Conservation (phyloP, 2,329 filamentous ascomycete genomes). For the Didymella sp. region DNA sequence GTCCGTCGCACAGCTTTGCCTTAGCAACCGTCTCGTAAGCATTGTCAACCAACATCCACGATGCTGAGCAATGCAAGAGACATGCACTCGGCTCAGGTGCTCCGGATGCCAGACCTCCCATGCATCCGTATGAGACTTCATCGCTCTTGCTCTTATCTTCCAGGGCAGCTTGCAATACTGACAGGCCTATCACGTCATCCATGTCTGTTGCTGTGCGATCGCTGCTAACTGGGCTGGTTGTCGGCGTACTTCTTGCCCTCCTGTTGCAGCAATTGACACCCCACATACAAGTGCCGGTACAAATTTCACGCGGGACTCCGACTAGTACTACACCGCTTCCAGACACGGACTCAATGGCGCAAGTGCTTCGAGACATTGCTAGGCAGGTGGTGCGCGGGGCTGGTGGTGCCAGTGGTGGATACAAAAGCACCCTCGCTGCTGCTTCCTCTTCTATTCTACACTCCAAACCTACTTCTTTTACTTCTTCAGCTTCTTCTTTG, state of each 20-base stretch:
- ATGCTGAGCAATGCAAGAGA: conserved; percentile 9
- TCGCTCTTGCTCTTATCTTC: conserved; percentile 2
- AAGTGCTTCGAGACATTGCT: conserved; percentile 47
- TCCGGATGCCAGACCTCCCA: neutral
- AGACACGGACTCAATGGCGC: conserved; percentile 35
- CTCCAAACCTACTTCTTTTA: conserved; percentile 9
- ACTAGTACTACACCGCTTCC: conserved; percentile 20
- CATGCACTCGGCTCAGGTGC: neutral
- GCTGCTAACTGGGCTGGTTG: conserved; percentile 33
- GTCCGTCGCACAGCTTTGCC: conserved; percentile 6
- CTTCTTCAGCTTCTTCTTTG: conserved; percentile 18
- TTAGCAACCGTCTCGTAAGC: conserved; percentile 16
- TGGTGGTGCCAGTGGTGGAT: conserved; percentile 23
- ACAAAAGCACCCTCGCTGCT: conserved; percentile 30
- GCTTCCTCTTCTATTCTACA: conserved; percentile 18
- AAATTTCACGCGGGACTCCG: conserved; percentile 7
- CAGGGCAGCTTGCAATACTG: conserved; percentile 6
- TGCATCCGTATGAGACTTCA: neutral
- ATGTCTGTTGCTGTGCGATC: conserved; percentile 30
- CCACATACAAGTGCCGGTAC: conserved; percentile 28
- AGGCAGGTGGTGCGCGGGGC: conserved; percentile 22
- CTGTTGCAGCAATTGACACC: conserved; percentile 33
- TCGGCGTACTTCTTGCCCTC: conserved; percentile 38
- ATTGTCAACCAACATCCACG: conserved; percentile 1
- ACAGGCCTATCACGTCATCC: conserved; percentile 20